Conservation (phyloP, 257 asterid genomes). For the Coffea eugenioides region DNA sequence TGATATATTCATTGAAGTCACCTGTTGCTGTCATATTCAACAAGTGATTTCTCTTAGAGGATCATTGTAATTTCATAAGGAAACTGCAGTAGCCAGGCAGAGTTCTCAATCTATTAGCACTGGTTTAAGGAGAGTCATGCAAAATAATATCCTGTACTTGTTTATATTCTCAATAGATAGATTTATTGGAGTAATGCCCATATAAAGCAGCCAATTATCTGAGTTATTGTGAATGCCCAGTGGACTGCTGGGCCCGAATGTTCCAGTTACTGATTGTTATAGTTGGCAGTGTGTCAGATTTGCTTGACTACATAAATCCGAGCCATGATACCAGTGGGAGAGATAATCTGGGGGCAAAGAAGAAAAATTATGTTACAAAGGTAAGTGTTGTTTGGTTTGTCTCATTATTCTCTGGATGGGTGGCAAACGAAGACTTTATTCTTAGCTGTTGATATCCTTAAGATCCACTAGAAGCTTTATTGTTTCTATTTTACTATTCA, state of each 20-base stretch:
- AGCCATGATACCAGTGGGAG: slow-evolving; percentile 75
- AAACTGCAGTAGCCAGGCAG: neutral
- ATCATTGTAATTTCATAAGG: neutral
- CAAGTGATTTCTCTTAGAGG: neutral
- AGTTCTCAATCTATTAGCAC: neutral
- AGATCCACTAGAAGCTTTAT: neutral
- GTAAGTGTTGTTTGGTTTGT: slow-evolving; percentile 36
- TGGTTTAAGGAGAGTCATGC: slow-evolving; percentile 4
- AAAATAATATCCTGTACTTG: neutral
- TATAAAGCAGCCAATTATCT: neutral
- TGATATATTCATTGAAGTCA: neutral
- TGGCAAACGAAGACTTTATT: neutral
- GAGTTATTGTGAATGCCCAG: neutral
- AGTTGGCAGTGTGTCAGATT: slow-evolving; percentile 77
- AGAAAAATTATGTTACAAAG: slow-evolving; percentile 63
- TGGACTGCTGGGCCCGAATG: neutral
- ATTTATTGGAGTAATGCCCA: neutral
- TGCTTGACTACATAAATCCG: slow-evolving; percentile 89
- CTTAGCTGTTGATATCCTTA: neutral
- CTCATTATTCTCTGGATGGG: neutral
- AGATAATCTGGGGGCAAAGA: slow-evolving; percentile 64
- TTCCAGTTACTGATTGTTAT: slow-evolving; percentile 20
- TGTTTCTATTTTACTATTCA: neutral
- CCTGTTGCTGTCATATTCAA: neutral
- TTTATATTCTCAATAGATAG: neutral